These are phyloP conservation scores for Fraxinus floribunda DNA, from an alignment of 305 asterid species.

Conservation along the genomic window DNA sequence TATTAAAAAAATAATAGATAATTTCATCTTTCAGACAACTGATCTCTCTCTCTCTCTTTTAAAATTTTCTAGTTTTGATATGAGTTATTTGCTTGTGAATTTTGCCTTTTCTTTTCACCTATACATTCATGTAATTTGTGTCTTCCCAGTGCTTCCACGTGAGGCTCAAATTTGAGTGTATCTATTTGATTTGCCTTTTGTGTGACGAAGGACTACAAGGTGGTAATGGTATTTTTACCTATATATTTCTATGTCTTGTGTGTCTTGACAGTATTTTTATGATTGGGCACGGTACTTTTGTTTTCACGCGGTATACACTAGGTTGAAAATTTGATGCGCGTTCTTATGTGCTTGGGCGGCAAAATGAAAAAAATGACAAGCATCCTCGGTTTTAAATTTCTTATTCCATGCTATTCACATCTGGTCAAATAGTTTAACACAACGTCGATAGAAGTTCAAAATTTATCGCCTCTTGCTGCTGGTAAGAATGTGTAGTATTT, in stretches of 20 bases:
- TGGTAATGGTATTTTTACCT: neutral
- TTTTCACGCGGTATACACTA: neutral
- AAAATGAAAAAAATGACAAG: neutral
- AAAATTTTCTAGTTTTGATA: neutral
- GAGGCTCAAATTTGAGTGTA: neutral
- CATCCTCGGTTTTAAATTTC: neutral
- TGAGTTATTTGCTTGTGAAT: neutral
- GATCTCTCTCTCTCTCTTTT: neutral
- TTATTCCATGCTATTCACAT: neutral
- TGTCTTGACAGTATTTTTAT: neutral
- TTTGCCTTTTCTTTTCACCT: neutral
- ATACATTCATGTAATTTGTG: neutral
- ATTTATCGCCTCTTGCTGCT: neutral
- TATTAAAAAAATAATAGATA: neutral
- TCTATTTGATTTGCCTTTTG: neutral
- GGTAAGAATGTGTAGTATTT: neutral
- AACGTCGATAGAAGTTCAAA: neutral
- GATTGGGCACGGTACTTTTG: neutral
- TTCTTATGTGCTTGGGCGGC: neutral
- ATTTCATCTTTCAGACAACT: neutral
- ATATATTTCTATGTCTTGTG: neutral
- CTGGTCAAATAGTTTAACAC: neutral
- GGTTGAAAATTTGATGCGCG: neutral
- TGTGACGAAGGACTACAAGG: neutral
- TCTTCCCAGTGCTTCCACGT: neutral